phyloP scores from a whole-genome alignment of 352 stramenopile species.

The Globisporangium barbulae region DNA sequence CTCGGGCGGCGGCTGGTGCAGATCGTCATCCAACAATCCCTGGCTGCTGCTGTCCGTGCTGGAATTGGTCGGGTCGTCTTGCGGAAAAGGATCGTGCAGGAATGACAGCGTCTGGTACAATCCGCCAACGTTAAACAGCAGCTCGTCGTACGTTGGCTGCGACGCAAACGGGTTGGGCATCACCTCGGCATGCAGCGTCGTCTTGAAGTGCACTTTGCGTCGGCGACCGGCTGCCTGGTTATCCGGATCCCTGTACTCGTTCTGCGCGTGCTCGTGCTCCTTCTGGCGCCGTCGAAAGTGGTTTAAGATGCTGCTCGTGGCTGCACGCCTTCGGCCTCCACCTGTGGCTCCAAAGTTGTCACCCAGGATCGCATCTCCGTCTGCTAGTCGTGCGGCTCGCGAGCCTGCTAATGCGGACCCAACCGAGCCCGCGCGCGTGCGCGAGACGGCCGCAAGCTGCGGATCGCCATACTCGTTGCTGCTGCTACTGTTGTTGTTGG shows the following conservation, averaged over 20 bases:
- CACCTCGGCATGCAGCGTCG: slow-evolving; percentile 35
- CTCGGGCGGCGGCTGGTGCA: slow-evolving; percentile 25
- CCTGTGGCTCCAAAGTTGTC: not conserved
- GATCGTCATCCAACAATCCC: slow-evolving; percentile 24
- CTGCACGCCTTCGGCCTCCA: not conserved
- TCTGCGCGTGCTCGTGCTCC: not conserved
- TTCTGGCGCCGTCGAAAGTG: slow-evolving; percentile 15
- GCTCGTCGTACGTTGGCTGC: slow-evolving; percentile 52
- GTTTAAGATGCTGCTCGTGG: slow-evolving; percentile 8
- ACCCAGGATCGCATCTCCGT: not conserved
- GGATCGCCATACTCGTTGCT: not conserved
- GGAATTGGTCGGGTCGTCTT: slow-evolving; percentile 11
- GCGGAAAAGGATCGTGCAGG: slow-evolving; percentile 32
- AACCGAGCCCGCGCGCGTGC: slow-evolving; percentile 4
- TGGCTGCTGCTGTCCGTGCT: slow-evolving; percentile 24
- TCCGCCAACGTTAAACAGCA: slow-evolving; percentile 53
- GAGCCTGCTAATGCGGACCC: slow-evolving; percentile 3
- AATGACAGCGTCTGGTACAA: slow-evolving; percentile 57
- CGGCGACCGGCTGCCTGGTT: slow-evolving; percentile 7
- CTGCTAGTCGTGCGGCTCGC: not conserved
- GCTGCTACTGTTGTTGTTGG: not conserved
- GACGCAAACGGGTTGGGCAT: slow-evolving; percentile 22
- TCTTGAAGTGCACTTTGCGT: slow-evolving; percentile 47
- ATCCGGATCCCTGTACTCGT: not conserved
- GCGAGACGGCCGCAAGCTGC: not conserved